Evolutionary conservation across 2,329 filamentous ascomycete species (phyloP).

Genomic region (Escovopsis sp.): DNA sequence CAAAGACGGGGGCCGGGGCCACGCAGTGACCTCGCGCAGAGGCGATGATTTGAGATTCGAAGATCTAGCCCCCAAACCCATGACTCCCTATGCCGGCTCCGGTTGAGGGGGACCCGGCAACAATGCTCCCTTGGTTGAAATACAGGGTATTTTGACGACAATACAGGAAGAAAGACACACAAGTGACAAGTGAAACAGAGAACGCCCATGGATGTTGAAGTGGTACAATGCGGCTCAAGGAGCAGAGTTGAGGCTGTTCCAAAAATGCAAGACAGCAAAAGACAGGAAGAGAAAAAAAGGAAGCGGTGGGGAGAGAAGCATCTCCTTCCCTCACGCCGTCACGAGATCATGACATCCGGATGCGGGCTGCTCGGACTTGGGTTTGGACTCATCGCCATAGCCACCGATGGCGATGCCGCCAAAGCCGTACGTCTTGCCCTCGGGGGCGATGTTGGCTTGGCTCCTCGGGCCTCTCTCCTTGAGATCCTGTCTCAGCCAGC

Average conservation of each 20-base stretch:
- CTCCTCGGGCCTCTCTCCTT: constrained; percentile 63
- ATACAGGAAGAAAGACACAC: constrained; percentile 6
- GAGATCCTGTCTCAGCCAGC: constrained; percentile 75
- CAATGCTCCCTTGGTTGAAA: constrained; percentile 17
- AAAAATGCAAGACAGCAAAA: constrained; percentile 6
- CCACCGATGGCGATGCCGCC: constrained; percentile 38
- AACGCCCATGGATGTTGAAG: constrained; percentile 14
- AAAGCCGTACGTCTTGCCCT: constrained; percentile 49
- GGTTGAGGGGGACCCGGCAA: constrained; percentile 6
- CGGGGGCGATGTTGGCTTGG: constrained; percentile 35
- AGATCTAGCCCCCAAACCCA: background rate
- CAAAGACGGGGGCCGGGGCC: constrained; percentile 10
- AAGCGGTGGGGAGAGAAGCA: background rate
- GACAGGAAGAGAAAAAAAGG: constrained; percentile 5
- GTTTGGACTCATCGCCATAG: constrained; percentile 40
- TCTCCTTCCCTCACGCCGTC: background rate
- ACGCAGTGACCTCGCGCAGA: constrained; percentile 3
- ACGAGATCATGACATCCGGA: too few relatives aligned
- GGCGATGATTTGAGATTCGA: too few relatives aligned
- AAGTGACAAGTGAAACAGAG: background rate
- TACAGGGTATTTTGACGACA: constrained; percentile 20
- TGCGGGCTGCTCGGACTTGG: constrained; percentile 5
- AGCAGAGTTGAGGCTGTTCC: constrained; percentile 19
- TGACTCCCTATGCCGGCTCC: constrained; percentile 2
- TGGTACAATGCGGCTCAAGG: constrained; percentile 8